Evolutionary conservation across 2,329 filamentous ascomycete genomes (phyloP), one percentile per base, ranked within the genome.

Genomic region (Exophiala viscosa): DNA sequence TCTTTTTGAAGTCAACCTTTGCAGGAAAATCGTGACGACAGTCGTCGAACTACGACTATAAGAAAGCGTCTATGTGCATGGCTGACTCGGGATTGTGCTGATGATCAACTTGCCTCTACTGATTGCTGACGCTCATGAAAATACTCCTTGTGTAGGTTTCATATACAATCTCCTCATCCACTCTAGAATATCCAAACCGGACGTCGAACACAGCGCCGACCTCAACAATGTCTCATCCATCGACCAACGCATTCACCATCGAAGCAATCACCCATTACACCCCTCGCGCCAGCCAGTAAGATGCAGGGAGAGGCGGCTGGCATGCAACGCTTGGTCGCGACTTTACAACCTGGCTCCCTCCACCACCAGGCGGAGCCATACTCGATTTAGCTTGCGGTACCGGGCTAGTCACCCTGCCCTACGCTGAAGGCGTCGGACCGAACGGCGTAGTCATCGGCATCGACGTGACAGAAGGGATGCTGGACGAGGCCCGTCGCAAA

Each of bases 331-430:
- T 74, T 50, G 69, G 71, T 2, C 61, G 58, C 28, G 66, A 71
- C 28, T 71, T 73, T 53, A 59, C 69, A 7, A 63, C 69, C 23
- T 57, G 59, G 8, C 44, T 60, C 5, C 43, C 58, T 4, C 50
- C 62, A 6, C 39, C 61, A 39, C 64, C 67, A n/a, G 72, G 70
- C 33, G 67, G 73, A 35, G 50, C 67, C n/a, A 60, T 76, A 20
- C 67, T 76, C n/a, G 74, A 76, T 50, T 64, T 76, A 13, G 73
- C 73, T 5, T 75, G 72, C 54, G 73, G 73, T 5, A 76, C 73
- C 5, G 74, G 74, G 4, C 65, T 75, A 0, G 62, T 75, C 15
- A 69, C 67, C 1, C 68, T 74, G 55, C 64, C 67, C 6, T 69
- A 68, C 32, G 65, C 69, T 8, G 62, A 70, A n/a, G 64, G 59